phyloP scores from a whole-genome alignment of 306 rosid genomes.

The Quercus variabilis region DNA sequence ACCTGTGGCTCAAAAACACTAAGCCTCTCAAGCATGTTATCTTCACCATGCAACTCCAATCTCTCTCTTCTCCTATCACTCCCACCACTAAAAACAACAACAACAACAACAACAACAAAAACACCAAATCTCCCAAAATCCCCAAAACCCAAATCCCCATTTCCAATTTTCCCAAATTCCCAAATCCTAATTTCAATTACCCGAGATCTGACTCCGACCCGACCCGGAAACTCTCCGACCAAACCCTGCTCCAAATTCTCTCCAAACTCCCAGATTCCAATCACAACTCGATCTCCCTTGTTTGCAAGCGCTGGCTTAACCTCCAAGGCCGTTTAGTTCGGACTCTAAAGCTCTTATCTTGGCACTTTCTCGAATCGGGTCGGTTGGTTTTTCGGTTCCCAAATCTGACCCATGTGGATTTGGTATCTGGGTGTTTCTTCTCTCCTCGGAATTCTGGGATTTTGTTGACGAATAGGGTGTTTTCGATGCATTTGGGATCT shows the following conservation, averaged over 20 bases:
- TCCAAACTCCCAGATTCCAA: slow-evolving; percentile 54
- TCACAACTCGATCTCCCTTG: slow-evolving; percentile 53
- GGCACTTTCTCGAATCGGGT: slow-evolving; percentile 81
- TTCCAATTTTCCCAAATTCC: not conserved
- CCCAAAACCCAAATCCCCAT: not conserved
- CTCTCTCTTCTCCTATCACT: slow-evolving; percentile 39
- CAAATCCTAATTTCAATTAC: slow-evolving; percentile 33
- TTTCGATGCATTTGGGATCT: slow-evolving; percentile 47
- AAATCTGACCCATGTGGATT: slow-evolving; percentile 66
- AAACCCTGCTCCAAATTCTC: slow-evolving; percentile 61
- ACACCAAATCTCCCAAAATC: too few species aligned
- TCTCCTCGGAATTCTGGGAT: slow-evolving; percentile 50
- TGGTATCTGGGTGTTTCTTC: slow-evolving; percentile 54
- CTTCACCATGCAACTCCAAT: slow-evolving; percentile 60
- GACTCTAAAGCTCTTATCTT: slow-evolving; percentile 53
- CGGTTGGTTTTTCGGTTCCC: slow-evolving; percentile 74
- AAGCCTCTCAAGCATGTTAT: slow-evolving; percentile 49
- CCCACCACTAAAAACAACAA: too few species aligned
- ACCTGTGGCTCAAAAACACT: slow-evolving; percentile 56
- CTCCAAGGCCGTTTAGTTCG: slow-evolving; percentile 75
- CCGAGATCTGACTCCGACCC: slow-evolving; percentile 40
- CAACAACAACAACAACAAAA: too few species aligned
- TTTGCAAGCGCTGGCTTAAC: slow-evolving; percentile 91
- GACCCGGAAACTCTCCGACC: slow-evolving; percentile 61
- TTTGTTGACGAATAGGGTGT: slow-evolving; percentile 40